Conservation (phyloP, 176 grass and related monocot species). For the Carex littledalei region DNA sequence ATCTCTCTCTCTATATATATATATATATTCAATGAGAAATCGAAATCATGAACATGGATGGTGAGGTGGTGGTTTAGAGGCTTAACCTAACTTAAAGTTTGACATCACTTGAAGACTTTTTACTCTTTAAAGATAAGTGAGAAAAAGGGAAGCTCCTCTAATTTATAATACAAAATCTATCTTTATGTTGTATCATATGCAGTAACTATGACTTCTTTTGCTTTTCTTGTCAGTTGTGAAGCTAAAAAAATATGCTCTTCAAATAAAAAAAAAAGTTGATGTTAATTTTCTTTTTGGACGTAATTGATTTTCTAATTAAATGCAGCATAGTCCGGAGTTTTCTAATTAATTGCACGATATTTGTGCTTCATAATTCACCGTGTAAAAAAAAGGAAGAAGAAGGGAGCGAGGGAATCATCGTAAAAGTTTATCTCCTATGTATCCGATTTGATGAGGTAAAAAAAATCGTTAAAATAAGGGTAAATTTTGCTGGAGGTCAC, state of each 20-base stretch:
- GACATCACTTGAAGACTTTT: not conserved
- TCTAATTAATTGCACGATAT: too few species aligned
- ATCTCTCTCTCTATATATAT: too few species aligned
- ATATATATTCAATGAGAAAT: not conserved
- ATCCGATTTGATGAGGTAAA: too few species aligned
- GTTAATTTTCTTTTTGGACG: not conserved
- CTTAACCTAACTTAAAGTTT: constrained; percentile 3
- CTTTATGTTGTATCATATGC: not conserved
- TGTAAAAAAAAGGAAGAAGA: too few species aligned
- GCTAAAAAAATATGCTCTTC: not conserved
- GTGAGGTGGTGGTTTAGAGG: not conserved
- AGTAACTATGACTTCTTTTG: not conserved
- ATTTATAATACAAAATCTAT: not conserved
- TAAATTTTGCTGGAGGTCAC: too few species aligned
- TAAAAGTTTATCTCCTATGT: too few species aligned
- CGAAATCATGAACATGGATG: not conserved
- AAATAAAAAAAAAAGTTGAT: not conserved
- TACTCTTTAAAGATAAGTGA: not conserved
- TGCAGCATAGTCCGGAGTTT: too few species aligned
- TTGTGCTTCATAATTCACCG: too few species aligned
- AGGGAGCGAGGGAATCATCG: too few species aligned
- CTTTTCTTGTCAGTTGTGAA: not conserved
- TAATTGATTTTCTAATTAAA: not conserved
- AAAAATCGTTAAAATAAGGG: too few species aligned
- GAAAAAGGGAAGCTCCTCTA: not conserved